Evolutionary conservation across 352 stramenopile species (phyloP), one percentile per base, ranked within the genome.

Genomic region (Pythium phragmitis): DNA sequence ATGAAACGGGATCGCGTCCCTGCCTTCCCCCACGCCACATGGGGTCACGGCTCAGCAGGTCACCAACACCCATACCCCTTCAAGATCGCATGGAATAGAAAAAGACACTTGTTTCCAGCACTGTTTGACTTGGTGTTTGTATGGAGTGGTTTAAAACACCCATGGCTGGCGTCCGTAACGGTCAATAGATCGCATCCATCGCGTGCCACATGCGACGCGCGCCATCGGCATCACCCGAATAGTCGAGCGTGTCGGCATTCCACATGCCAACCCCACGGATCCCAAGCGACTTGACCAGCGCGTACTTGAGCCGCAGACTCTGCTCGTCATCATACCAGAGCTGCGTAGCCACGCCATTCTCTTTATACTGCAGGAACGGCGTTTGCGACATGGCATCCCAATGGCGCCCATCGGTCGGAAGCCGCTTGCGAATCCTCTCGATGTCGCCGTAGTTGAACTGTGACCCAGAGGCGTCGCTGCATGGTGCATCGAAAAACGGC

Each of bases 191-290:
- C 14, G 68, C 57, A 3, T 70, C 56, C 47, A 90, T 60, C 23
- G 77, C 67, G 3, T 73, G 57, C 82, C 82, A 91, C 79, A 91
- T 91, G 37, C 60, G 56, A 54, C 65, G 62, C 19, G 77, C 73
- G 61, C 82, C 82, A 39, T 79, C 69, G 17, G 19, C 30, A 17
- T 71, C 69, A 17, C 53, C 46, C 5, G 43, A 34, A 30, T 92
- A 92, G 68, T 89, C 77, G n/a, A 92, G 67, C 33, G 80, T 75
- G 61, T 93, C 84, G 37, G 79, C 81, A 60, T 94, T 87, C 86
- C 86, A 94, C 86, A 94, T 92, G 61, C 83, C 86, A 9, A 82
- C 75, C 16, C 86, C 86, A 8, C 79, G 75, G 21, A 94, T 73
- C 2, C 66, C 71, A 5, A 87, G 61, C 19, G 77, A 57, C 3